These are phyloP conservation scores for Teratosphaeria gauchensis DNA, from an alignment of 2,329 filamentous ascomycete genomes.

Conservation along the genomic window DNA sequence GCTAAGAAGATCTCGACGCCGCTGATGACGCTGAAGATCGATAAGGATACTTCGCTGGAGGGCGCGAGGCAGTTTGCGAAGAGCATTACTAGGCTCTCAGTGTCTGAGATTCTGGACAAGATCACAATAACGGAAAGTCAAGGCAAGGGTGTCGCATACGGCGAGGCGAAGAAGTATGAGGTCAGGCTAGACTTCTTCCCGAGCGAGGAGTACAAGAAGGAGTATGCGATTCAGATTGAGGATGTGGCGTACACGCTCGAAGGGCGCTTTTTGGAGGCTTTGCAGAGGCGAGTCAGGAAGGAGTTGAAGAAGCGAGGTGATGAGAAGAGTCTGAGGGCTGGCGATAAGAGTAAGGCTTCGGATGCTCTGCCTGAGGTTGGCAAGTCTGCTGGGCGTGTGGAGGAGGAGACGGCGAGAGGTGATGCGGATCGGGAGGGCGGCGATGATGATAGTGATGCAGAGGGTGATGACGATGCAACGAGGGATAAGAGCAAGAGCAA, in stretches of 20 bases:
- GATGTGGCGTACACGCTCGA: constrained; percentile 78
- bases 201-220: constrained; percentile 67
- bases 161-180: constrained; percentile 74
- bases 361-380: constrained; percentile 71
- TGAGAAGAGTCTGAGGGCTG: constrained; percentile 44
- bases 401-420: constrained; percentile 37
- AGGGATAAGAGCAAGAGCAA: constrained; percentile 66
- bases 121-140: constrained; percentile 72
- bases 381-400: constrained; percentile 47
- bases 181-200: constrained; percentile 78
- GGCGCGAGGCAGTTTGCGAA: constrained; percentile 78
- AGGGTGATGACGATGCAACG: constrained; percentile 48
- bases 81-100: constrained; percentile 74
- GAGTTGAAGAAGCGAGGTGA: constrained; percentile 72
- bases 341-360: constrained; percentile 33
- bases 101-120: constrained; percentile 75
- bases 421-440: constrained; percentile 41
- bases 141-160: constrained; percentile 57
- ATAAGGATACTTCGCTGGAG: constrained; percentile 57
- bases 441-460: constrained; percentile 63
- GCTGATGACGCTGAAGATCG: constrained; percentile 74
- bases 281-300: constrained; percentile 60
- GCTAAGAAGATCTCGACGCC: constrained; percentile 83
- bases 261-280: constrained; percentile 61
- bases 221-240: constrained; percentile 70